These are phyloP conservation scores for Phytopythium cucurbitacearum DNA, from an alignment of 352 stramenopile genomes.

Conservation along the genomic window DNA sequence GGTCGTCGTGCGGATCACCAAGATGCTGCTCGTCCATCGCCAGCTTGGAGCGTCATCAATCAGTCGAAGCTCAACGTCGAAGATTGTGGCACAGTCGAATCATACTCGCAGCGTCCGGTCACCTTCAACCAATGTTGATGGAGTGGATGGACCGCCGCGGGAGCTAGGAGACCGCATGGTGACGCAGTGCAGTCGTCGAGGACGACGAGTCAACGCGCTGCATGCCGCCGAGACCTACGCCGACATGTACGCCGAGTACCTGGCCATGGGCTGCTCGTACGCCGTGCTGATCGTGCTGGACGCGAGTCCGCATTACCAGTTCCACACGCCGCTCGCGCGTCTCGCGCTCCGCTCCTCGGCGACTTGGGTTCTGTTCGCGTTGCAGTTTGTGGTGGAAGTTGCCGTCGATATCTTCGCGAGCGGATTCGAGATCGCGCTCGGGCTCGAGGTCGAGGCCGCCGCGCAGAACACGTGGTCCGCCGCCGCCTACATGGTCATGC, in stretches of 20 bases:
- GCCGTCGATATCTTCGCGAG: conserved; percentile 16
- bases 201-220: conserved; percentile 13
- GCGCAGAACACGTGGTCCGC: conserved; percentile 12
- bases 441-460: conserved; percentile 11
- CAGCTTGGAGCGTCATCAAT: conserved; percentile 5
- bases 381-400: conserved; percentile 10
- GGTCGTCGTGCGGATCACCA: conserved; percentile 14
- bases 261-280: conserved; percentile 32
- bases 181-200: conserved; percentile 10
- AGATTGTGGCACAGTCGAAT: not conserved
- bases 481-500: conserved; percentile 4
- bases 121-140: not conserved
- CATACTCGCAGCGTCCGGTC: not conserved
- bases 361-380: conserved; percentile 7
- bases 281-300: conserved; percentile 25
- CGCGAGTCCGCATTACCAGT: conserved; percentile 20
- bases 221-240: conserved; percentile 19
- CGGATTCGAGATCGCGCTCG: conserved; percentile 9
- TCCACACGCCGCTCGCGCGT: conserved; percentile 2
- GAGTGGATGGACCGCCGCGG: not conserved
- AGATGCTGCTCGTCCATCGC: conserved; percentile 9
- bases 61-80: not conserved
- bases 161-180: not conserved
- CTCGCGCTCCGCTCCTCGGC: conserved; percentile 3
- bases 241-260: conserved; percentile 39